A percentile compares a stretch with the other conserved stretches of the same genome.
phyloP scores from a whole-genome alignment of 805 yeast species.

The Myxozyma lipomycoides region DNA sequence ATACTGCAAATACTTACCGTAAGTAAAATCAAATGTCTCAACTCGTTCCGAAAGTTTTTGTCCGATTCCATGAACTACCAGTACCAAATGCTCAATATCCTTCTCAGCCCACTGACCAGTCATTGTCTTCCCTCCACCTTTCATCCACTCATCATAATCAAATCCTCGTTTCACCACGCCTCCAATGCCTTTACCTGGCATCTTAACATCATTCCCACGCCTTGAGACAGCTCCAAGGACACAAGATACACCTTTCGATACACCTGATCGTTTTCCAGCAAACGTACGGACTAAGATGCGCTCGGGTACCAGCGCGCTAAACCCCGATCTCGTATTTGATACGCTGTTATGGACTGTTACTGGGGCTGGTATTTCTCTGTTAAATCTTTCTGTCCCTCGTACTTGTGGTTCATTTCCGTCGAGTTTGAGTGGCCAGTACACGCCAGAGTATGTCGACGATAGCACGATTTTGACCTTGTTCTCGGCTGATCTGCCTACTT shows the following conservation, averaged over 20 bases:
- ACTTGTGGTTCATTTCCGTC: conserved; percentile 3
- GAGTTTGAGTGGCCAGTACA: conserved; percentile 21
- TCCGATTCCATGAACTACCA: conserved; percentile 94
- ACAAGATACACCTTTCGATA: conserved; percentile 15
- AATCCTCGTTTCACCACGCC: conserved; percentile 34
- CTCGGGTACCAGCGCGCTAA: conserved; percentile 21
- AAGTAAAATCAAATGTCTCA: conserved; percentile 81
- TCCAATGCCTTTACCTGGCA: conserved; percentile 19
- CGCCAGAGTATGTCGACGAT: conserved; percentile 14
- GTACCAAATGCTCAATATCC: conserved; percentile 54
- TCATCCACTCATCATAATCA: conserved; percentile 34
- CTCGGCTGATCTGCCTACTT: conserved; percentile 27
- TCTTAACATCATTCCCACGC: conserved; percentile 9
- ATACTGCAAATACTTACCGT: conserved; percentile 39
- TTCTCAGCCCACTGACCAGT: conserved; percentile 11
- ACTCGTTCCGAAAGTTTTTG: conserved; percentile 77
- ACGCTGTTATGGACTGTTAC: conserved; percentile 10
- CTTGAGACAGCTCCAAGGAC: conserved; percentile 22
- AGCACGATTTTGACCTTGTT: conserved; percentile 26
- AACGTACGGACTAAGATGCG: conserved; percentile 17
- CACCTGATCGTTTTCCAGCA: conserved; percentile 18
- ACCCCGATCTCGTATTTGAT: conserved; percentile 13
- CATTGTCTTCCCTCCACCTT: conserved; percentile 3
- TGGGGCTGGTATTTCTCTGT: conserved; percentile 10
- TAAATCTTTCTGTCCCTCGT: conserved; percentile 7